Evolutionary conservation across 2,329 filamentous ascomycete genomes (phyloP).

Genomic region (Phialophora tarda): DNA sequence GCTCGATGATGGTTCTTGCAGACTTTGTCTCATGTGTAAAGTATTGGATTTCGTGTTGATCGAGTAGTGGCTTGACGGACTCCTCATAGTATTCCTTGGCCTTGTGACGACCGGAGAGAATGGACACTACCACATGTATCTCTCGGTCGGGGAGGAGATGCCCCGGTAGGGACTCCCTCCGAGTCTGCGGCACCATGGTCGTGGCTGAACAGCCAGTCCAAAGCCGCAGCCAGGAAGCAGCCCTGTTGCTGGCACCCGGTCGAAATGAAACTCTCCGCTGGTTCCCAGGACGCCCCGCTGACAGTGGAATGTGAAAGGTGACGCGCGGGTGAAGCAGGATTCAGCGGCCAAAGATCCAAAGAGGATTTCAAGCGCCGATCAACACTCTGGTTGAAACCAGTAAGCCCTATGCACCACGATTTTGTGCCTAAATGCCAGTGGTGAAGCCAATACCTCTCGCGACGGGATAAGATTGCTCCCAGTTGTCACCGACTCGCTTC

Average conservation of each 20-base stretch:
- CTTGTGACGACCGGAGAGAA: constrained; percentile 66
- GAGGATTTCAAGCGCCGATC: neutral
- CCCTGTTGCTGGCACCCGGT: neutral
- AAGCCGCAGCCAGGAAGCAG: neutral
- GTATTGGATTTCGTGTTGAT: constrained; percentile 50
- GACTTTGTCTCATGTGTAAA: constrained; percentile 70
- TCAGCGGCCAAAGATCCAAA: neutral
- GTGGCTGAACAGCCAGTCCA: neutral
- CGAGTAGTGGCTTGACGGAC: constrained; percentile 63
- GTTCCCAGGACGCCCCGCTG: neutral
- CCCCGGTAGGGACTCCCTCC: neutral
- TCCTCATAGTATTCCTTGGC: constrained; percentile 62
- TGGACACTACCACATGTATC: constrained; percentile 70
- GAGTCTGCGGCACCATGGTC: constrained; percentile 6
- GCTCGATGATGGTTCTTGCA: constrained; percentile 66
- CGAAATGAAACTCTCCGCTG: neutral
- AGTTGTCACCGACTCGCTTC: neutral
- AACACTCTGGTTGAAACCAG: too few species aligned
- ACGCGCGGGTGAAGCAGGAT: neutral
- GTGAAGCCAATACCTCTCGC: neutral
- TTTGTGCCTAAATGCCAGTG: neutral
- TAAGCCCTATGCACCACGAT: too few species aligned
- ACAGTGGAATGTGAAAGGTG: neutral
- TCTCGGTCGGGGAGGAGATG: constrained; percentile 37
- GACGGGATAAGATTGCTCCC: neutral